Conservation (phyloP, 2,329 filamentous ascomycete species). For the Aureobasidium mangrovei region DNA sequence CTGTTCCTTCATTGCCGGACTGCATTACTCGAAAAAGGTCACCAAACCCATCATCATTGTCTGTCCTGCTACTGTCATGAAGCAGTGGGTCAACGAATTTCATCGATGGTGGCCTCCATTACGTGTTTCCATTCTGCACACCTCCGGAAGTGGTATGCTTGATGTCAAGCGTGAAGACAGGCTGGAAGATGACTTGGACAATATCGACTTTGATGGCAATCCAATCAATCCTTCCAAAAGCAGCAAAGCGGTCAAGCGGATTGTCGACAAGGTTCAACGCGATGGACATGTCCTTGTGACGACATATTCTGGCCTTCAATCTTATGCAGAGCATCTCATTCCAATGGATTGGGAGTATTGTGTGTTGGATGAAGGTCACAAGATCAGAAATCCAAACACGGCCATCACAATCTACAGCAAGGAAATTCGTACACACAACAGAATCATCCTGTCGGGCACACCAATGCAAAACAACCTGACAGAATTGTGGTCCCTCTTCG, state of each 20-base stretch:
- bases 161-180: constrained; percentile 56
- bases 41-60: constrained; percentile 82
- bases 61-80: constrained; percentile 86
- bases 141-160: constrained; percentile 93
- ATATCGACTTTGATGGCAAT: constrained; percentile 31
- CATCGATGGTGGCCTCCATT: constrained; percentile 99
- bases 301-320: constrained; percentile 92
- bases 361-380: constrained; percentile 93
- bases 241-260: constrained; percentile 62
- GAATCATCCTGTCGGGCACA: constrained; percentile 89
- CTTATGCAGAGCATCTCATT: constrained; percentile 74
- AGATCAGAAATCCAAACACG: constrained; percentile 94
- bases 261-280: constrained; percentile 71
- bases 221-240: constrained; percentile 40
- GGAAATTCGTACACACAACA: constrained; percentile 78
- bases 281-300: constrained; percentile 92
- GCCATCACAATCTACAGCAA: constrained; percentile 94
- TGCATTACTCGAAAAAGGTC: constrained; percentile 85
- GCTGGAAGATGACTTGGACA: constrained; percentile 55
- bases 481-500: constrained; percentile 94
- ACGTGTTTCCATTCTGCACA: constrained; percentile 87
- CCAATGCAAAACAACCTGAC: constrained; percentile 96
- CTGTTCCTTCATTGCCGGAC: constrained; percentile 74
- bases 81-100: constrained; percentile 98
- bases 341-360: constrained; percentile 86